These are phyloP conservation scores for Clathrus columnatus DNA, from an alignment of 768 basidiomycete genomes.

Conservation along the genomic window DNA sequence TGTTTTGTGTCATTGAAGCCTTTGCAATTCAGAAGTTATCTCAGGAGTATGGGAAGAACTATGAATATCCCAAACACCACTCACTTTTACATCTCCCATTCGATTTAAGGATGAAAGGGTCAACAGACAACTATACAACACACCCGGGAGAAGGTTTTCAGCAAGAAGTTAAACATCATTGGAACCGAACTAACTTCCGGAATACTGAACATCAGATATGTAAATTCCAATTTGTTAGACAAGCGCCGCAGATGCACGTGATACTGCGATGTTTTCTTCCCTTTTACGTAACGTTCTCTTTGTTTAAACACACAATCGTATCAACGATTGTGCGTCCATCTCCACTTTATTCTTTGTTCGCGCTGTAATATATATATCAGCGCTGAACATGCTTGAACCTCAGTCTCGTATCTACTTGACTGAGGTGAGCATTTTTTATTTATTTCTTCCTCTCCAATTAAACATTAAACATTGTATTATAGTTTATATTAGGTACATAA, in stretches of 20 bases:
- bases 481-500: too few relatives aligned
- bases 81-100: conserved; percentile 16
- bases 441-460: not conserved
- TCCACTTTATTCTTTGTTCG: too few relatives aligned
- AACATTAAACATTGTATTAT: too few relatives aligned
- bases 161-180: conserved; percentile 23
- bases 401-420: too few relatives aligned
- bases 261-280: too few relatives aligned
- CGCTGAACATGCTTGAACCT: too few relatives aligned
- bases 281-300: too few relatives aligned
- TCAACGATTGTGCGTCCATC: too few relatives aligned
- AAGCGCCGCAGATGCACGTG: too few relatives aligned
- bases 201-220: conserved; percentile 23
- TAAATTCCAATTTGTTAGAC: not conserved
- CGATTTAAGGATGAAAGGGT: conserved; percentile 21
- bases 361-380: too few relatives aligned
- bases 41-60: conserved; percentile 18
- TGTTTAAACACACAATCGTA: too few relatives aligned
- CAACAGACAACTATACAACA: conserved; percentile 23
- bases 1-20: not conserved
- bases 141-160: conserved; percentile 24
- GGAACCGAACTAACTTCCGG: conserved; percentile 22
- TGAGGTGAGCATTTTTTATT: not conserved
- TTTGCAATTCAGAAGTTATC: conserved; percentile 5
- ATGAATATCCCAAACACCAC: conserved; percentile 26